Conservation (phyloP, 345 rosid genomes). For the Crucihimalaya himalaica region DNA sequence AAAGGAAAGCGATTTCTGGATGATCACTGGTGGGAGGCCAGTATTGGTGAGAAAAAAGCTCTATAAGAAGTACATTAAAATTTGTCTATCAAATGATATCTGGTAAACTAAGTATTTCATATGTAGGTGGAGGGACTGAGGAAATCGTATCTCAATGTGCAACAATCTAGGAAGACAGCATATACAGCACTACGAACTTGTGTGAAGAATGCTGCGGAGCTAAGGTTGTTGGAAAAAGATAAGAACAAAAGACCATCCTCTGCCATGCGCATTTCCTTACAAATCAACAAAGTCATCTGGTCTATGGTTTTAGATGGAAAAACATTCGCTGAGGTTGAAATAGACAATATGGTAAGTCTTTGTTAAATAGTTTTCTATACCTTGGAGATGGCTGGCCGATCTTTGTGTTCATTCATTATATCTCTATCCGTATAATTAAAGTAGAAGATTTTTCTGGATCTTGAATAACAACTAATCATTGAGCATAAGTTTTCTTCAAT, state of each 20-base stretch:
- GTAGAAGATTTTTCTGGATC: neutral
- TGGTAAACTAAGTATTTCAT: neutral
- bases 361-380: neutral
- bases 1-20: conserved; percentile 46
- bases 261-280: conserved; percentile 94
- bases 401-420: neutral
- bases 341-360: conserved; percentile 87
- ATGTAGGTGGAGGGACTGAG: conserved; percentile 75
- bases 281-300: conserved; percentile 90
- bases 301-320: conserved; percentile 96
- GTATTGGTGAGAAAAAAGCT: conserved; percentile 41
- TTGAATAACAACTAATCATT: neutral
- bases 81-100: neutral
- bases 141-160: conserved; percentile 60
- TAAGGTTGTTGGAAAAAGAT: conserved; percentile 85
- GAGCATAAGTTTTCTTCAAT: neutral
- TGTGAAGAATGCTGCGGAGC: conserved; percentile 87
- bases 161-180: conserved; percentile 71
- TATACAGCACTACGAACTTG: conserved; percentile 67
- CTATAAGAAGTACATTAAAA: neutral
- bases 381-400: neutral
- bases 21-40: conserved; percentile 48
- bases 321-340: conserved; percentile 97
- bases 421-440: neutral
- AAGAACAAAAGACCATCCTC: conserved; percentile 95